These are phyloP conservation scores for Choanephora cucurbitarum DNA, from an alignment of 371 early-diverging fungal species.

Conservation along the genomic window DNA sequence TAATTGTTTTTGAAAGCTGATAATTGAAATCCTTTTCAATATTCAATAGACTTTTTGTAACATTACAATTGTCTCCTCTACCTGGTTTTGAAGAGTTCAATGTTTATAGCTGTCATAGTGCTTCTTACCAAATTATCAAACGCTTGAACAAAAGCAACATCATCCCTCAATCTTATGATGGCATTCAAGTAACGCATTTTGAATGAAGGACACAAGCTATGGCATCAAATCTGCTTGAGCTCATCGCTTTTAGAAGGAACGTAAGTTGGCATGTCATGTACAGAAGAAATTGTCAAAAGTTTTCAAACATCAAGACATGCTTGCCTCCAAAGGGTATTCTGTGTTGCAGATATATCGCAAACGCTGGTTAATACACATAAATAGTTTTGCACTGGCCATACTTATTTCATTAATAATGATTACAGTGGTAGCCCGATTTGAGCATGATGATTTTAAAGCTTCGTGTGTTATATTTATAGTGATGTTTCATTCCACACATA, in stretches of 20 bases:
- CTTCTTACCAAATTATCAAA: conserved; percentile 9
- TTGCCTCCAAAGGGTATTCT: conserved; percentile 1
- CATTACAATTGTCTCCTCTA: background rate
- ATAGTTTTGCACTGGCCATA: background rate
- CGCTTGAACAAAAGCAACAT: conserved; percentile 6
- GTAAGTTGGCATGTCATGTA: background rate
- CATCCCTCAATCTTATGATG: conserved; percentile 13
- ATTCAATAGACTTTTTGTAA: background rate
- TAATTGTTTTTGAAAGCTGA: background rate
- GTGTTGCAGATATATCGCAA: background rate
- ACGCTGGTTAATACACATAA: background rate
- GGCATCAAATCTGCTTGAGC: background rate
- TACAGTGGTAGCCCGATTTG: too few species aligned
- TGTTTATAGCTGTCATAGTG: conserved; percentile 5
- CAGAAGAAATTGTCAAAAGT: conserved; percentile 13
- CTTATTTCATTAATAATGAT: conserved; percentile 1
- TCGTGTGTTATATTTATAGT: too few species aligned
- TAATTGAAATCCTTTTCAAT: background rate
- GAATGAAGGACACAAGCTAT: conserved; percentile 2
- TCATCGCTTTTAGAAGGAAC: background rate
- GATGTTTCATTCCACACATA: too few species aligned
- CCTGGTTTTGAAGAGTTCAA: background rate
- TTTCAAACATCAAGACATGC: conserved; percentile 10
- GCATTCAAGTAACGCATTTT: conserved; percentile 4
- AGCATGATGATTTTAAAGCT: too few species aligned